Percentiles rank a stretch among this genome's conserved stretches.
Conservation (phyloP, 495 filamentous ascomycete genomes). For the Gamarada debralockiae region DNA sequence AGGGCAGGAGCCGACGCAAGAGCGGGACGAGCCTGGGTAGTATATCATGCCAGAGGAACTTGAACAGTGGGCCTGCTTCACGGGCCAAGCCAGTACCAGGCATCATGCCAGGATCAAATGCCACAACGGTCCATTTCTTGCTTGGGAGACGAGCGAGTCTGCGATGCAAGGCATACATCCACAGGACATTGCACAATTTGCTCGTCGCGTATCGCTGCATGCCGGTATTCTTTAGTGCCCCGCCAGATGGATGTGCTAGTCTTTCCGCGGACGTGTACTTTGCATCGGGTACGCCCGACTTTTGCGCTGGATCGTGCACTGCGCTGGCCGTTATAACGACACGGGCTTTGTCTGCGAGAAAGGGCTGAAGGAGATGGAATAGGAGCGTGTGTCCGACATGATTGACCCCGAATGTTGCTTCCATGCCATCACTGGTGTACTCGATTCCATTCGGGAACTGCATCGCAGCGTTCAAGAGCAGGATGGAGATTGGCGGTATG, state of each 20-base stretch:
- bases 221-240: slow-evolving; percentile 19
- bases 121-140: slow-evolving; percentile 24
- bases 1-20: slow-evolving; percentile 24
- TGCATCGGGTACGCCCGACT: slow-evolving; percentile 27
- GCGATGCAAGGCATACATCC: slow-evolving; percentile 38
- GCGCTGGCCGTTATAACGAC: slow-evolving; percentile 36
- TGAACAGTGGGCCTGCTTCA: slow-evolving; percentile 12
- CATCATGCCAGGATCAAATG: slow-evolving; percentile 44
- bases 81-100: slow-evolving; percentile 41
- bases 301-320: slow-evolving; percentile 32
- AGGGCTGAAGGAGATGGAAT: slow-evolving; percentile 43
- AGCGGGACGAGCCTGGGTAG: slow-evolving; percentile 33
- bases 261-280: slow-evolving; percentile 29
- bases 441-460: slow-evolving; percentile 32
- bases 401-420: slow-evolving; percentile 32
- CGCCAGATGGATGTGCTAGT: slow-evolving; percentile 27
- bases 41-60: slow-evolving; percentile 28
- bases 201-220: slow-evolving; percentile 28
- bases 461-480: slow-evolving; percentile 42
- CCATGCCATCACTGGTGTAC: slow-evolving; percentile 36
- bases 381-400: slow-evolving; percentile 44
- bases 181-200: slow-evolving; percentile 23
- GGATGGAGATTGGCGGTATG: slow-evolving; percentile 36
- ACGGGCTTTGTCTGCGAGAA: slow-evolving; percentile 43
- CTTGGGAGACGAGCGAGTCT: slow-evolving; percentile 19